Evolutionary conservation across 148 eudicot genomes (phyloP), one percentile per base, ranked within the genome.

Genomic region (Selenicereus undatus): DNA sequence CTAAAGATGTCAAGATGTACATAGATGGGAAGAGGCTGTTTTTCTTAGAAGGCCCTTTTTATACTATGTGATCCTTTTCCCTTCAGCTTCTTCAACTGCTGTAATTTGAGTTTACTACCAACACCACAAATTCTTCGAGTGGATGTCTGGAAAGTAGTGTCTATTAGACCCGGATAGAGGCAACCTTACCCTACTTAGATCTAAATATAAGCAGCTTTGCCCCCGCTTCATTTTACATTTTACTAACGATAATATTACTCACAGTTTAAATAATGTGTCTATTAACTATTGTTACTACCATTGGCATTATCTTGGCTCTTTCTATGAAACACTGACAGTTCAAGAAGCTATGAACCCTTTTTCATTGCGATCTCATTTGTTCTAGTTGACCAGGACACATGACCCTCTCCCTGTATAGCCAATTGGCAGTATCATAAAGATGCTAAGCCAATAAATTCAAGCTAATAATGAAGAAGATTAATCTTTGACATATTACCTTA

Each of bases 401-500:
- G 24, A 39, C 43, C 80, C 27, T n/a, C 14, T 65, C 60, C 42
- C 12, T 45, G 21, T 43, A 42, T 20, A 18, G 50, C 64, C 45
- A 21, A 70, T 52, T 21, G 48, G 32, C 8, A 54, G 24, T 56
- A 56, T 72, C 32, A 52, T 30, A 52, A 71, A 43, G 12, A 35
- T 50, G 42, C 20, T 35, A 10, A 71, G 62, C 42, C 27, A 39
- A 54, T 16, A 42, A 73, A 4, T 35, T 75, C 66, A 26, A 48
- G 62, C 11, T 60, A 39, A 73, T 60, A 29, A 75, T 54, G 35
- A 51, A 27, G 22, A 48, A 74, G 64, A 73, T 29, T 14, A 10
- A 36, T 54, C 29, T 8, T 71, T 26, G 42, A 30, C 65, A 56
- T n/a, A 75, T 76, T 79, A 85, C 85, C 70, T 73, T 71, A 45